Evolutionary conservation across 2,329 filamentous ascomycete genomes (phyloP), one percentile per base, ranked within the genome.

Genomic region (Alternaria panax): DNA sequence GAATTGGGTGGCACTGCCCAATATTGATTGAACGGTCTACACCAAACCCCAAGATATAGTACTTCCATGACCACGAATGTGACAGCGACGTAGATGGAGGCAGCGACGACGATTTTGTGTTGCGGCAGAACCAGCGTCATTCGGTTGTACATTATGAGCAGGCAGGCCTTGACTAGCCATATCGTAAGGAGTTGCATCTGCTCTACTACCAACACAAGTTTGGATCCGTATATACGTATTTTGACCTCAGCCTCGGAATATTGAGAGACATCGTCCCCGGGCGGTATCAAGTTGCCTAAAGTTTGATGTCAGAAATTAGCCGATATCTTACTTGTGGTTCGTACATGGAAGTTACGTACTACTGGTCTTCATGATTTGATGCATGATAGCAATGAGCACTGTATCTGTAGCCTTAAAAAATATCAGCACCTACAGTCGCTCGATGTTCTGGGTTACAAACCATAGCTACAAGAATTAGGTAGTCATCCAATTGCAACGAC

Each of bases 31-130:
- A 86, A 83, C 0, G 84, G 84, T 24, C 82, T 78, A 57, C 85
- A 87, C 85, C 85, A 87, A 9, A 83, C 82, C n/a, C 80, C 78
- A 56, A 85, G 82, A 43, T 85, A 80, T 0, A 83, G 72, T 20
- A 85, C 65, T 64, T 85, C 83, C 64, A 82, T 83, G 12, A 78
- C 75, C 16, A 75, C 71, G 57, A 85, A 86, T 22, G 80, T 76
- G 5, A 81, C 30, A 2, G 59, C 78, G 38, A 84, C 80, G 57
- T 85, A 86, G 30, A 63, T 70, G 7, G 79, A 74, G 1, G 84
- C 80, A 9, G 76, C 59, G 32, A 82, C 78, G 54, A 86, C 72
- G 18, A 72, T 54, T 51, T 67, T 69, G 24, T 74, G 73, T 43
- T 76, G 73, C 7, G 74, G 72, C 22, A 70, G 46, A 25, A 71